Base-by-base conservation (phyloP, 108 stramenopile genomes). In the Skeletonema potamos region DNA sequence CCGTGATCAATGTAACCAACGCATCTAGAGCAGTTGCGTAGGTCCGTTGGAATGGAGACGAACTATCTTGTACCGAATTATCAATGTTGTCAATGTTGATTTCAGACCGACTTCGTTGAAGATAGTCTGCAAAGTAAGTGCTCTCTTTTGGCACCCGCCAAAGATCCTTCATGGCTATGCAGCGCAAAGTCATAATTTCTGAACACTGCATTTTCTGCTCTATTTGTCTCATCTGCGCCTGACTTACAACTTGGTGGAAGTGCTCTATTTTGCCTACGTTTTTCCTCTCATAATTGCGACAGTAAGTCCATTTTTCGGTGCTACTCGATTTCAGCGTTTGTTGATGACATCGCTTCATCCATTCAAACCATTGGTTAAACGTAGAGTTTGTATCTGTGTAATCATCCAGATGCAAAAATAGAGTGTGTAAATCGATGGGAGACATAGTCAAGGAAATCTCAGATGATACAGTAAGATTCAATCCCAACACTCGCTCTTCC, bases 351-450 rank as follows among this genome's bases (percentile, higher is more conserved):
- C 30, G 30, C 4, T 32, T 29, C 2, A 78, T 30, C 71, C 71
- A 78, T 20, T 29, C 29, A 17, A 59, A 30, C 77, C 77, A 78
- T 51, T 78, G 71, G 26, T 70, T 70, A 4, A 20, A 41, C 17
- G 77, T 27, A 66, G 71, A 78, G 20, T 73, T 55, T 17, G 27
- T 32, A 34, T 78, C 77, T 6, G 59, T 51, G 12, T 27, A 78
- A 61, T 78, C 77, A 61, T 73, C 77, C 11, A 78, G 37, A 48
- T 78, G 77, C 57, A 73, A 43, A 9, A 78, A 32, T n/a, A 36
- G 64, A 18, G 77, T 78, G 27, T 78, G 68, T 1, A 78, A 10
- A 10, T 66, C 58, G 0, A 30, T 51, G 10, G 77, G 65, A 12
- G 77, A 73, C 30, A 72, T 12, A 6, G 51, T 33, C 11, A 77